A percentile compares a stretch with the other conserved stretches of the same genome.
phyloP scores from a whole-genome alignment of 108 stramenopile genomes.

The Cylindrotheca closterium region DNA sequence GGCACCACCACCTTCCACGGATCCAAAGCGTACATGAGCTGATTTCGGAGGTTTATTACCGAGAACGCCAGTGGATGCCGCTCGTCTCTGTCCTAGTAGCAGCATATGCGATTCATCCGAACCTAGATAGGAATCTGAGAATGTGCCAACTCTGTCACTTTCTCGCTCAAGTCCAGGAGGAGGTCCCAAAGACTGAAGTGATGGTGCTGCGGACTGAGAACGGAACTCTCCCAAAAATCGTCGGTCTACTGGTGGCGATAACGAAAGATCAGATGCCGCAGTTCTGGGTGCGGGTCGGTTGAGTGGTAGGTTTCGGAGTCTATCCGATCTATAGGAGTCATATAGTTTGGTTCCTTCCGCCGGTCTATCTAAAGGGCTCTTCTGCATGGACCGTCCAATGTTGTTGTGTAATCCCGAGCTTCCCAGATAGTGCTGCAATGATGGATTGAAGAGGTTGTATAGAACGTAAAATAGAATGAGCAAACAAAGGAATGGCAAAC shows the following conservation, averaged over 20 bases:
- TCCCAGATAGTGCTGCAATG: too few species aligned
- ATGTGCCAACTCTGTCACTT: conserved; percentile 20
- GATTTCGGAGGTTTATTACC: conserved; percentile 22
- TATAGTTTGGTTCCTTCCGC: background rate
- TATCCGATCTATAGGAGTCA: background rate
- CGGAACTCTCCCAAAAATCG: conserved; percentile 41
- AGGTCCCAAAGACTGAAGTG: conserved; percentile 30
- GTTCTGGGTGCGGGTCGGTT: background rate
- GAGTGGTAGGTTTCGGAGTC: background rate
- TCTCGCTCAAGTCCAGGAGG: conserved; percentile 35
- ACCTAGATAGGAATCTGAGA: conserved; percentile 27
- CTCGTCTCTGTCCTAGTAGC: conserved; percentile 34
- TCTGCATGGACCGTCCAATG: background rate
- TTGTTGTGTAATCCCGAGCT: conserved; percentile 7
- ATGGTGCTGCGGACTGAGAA: conserved; percentile 54
- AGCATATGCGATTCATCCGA: conserved; percentile 30
- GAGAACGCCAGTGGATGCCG: conserved; percentile 70
- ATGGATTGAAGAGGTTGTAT: too few species aligned
- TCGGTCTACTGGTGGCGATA: conserved; percentile 2
- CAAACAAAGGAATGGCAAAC: too few species aligned
- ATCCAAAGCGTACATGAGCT: conserved; percentile 7
- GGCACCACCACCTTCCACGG: conserved; percentile 19
- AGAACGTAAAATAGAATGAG: too few species aligned
- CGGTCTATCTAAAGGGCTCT: background rate
- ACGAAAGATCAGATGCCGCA: background rate